Conservation (phyloP, 1,284 basidiomycete species). For the Mycosarcoma maydis region DNA sequence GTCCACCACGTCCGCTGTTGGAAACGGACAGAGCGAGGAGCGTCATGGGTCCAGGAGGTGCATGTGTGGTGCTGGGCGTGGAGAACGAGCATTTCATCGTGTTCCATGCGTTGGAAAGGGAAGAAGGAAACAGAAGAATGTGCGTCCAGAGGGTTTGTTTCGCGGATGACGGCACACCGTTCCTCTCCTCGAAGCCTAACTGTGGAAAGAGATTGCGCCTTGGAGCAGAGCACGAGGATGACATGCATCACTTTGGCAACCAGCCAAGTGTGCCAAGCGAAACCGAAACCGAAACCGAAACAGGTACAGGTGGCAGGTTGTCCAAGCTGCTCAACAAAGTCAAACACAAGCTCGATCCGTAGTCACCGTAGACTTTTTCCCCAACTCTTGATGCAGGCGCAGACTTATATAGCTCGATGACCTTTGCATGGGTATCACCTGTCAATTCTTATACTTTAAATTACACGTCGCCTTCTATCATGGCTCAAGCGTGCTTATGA, state of each 20-base stretch:
- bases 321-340: constrained; percentile 23
- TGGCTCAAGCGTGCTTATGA: background rate
- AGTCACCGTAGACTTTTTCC: background rate
- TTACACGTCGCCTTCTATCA: background rate
- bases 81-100: constrained; percentile 53
- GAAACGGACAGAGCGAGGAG: constrained; percentile 39
- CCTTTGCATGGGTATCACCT: constrained; percentile 30
- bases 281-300: background rate
- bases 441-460: too few relatives aligned
- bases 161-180: constrained; percentile 34
- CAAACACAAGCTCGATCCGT: constrained; percentile 32
- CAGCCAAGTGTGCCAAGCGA: constrained; percentile 5
- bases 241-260: constrained; percentile 34
- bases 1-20: constrained; percentile 33
- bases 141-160: constrained; percentile 52
- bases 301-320: constrained; percentile 10
- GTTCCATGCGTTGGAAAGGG: constrained; percentile 48
- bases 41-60: constrained; percentile 53
- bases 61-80: constrained; percentile 41
- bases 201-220: constrained; percentile 47
- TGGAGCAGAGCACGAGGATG: constrained; percentile 52
- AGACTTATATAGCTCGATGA: too few relatives aligned
- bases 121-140: constrained; percentile 46
- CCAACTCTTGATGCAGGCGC: too few relatives aligned
- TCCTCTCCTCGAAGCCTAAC: constrained; percentile 44